Evolutionary conservation across 345 rosid genomes (phyloP).

Genomic region (Iberis pinnata): DNA sequence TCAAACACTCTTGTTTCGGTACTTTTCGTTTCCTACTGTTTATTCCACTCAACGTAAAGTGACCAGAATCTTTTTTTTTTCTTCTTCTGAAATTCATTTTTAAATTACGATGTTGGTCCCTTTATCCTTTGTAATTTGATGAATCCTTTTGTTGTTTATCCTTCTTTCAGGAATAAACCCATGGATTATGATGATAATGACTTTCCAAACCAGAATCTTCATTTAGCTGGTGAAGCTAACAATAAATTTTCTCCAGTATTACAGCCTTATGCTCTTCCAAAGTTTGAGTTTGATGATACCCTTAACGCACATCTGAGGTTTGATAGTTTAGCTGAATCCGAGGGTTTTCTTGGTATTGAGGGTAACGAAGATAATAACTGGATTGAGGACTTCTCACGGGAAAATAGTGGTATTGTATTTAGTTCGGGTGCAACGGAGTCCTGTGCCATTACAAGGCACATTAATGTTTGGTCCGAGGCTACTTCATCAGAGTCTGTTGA

Average conservation of each 20-base stretch:
- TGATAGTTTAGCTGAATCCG: conserved; percentile 66
- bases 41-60: conserved; percentile 12
- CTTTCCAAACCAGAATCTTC: conserved; percentile 89
- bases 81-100: too few relatives aligned
- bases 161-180: conserved; percentile 55
- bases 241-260: conserved; percentile 61
- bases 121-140: conserved; percentile 1
- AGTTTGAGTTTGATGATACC: conserved; percentile 84
- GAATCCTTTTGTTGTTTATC: neutral
- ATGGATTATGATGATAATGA: conserved; percentile 99
- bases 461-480: conserved; percentile 98
- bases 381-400: conserved; percentile 84
- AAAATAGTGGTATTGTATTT: conserved; percentile 61
- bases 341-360: conserved; percentile 78
- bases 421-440: conserved; percentile 72
- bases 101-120: too few relatives aligned
- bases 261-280: conserved; percentile 70
- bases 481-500: conserved; percentile 85
- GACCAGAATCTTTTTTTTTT: conserved; percentile 7
- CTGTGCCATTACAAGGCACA: conserved; percentile 69
- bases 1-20: conserved; percentile 83
- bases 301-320: conserved; percentile 63
- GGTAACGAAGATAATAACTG: conserved; percentile 76
- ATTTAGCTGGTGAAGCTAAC: conserved; percentile 81
- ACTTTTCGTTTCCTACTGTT: conserved; percentile 59